phyloP scores from a whole-genome alignment of 2,329 filamentous ascomycete species.

The Aspergillus sp. region DNA sequence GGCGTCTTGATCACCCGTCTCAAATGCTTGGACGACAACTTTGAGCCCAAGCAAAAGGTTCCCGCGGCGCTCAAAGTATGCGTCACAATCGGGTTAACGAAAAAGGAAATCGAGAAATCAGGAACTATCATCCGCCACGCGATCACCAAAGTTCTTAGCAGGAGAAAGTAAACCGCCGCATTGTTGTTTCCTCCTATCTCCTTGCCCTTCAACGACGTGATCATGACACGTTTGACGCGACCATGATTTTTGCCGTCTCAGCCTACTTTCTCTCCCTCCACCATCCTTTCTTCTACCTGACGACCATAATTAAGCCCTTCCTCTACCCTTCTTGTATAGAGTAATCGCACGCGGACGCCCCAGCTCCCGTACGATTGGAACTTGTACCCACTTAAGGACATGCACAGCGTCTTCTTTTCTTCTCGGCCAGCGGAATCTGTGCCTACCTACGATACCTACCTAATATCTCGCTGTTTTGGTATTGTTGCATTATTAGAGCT shows the following conservation, averaged over 20 bases:
- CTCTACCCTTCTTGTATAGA: conserved; percentile 22
- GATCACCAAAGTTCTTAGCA: conserved; percentile 85
- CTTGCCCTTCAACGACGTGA: conserved; percentile 6
- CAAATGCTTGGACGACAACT: conserved; percentile 74
- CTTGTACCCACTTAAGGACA: neutral
- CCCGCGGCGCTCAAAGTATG: conserved; percentile 90
- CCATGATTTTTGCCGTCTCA: conserved; percentile 16
- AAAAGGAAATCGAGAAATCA: conserved; percentile 95
- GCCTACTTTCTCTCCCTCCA: conserved; percentile 6
- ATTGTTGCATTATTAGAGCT: conserved; percentile 23
- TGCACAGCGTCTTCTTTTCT: conserved; percentile 2
- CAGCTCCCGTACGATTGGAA: conserved; percentile 6
- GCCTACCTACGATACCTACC: neutral
- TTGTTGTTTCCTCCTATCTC: conserved; percentile 21
- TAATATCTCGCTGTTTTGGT: conserved; percentile 8
- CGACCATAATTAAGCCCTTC: conserved; percentile 6
- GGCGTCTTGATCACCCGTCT: conserved; percentile 86
- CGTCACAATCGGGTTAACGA: conserved; percentile 81
- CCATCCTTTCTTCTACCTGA: conserved; percentile 12
- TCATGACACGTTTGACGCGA: conserved; percentile 23
- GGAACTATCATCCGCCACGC: conserved; percentile 87
- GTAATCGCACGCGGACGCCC: conserved; percentile 10
- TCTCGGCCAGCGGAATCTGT: conserved; percentile 9
- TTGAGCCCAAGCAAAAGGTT: conserved; percentile 67
- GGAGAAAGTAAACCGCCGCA: conserved; percentile 46